These are phyloP conservation scores for Diaporthe aspalathi DNA, from an alignment of 2,329 filamentous ascomycete species.

Conservation along the genomic window DNA sequence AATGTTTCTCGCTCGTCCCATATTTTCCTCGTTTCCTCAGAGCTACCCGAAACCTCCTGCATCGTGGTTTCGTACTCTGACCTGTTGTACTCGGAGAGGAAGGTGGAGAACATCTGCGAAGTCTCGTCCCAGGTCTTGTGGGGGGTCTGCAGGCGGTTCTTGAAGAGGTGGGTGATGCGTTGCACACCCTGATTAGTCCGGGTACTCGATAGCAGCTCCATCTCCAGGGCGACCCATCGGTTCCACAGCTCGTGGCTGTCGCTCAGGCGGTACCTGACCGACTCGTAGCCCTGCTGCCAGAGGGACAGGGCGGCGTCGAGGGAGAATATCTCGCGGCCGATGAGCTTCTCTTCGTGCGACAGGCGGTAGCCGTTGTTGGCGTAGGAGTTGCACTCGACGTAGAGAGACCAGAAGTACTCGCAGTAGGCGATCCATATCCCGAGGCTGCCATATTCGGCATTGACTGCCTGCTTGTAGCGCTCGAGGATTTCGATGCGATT, in stretches of 20 bases:
- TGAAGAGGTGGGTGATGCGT: constrained; percentile 76
- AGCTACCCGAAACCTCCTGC: constrained; percentile 72
- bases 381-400: constrained; percentile 70
- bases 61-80: constrained; percentile 80
- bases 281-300: constrained; percentile 78
- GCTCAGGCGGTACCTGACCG: constrained; percentile 78
- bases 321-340: constrained; percentile 79
- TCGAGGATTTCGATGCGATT: constrained; percentile 77
- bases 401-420: constrained; percentile 80
- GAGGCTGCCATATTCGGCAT: constrained; percentile 78
- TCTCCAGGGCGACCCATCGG: constrained; percentile 78
- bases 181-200: constrained; percentile 68
- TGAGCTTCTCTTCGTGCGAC: constrained; percentile 74
- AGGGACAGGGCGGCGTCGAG: constrained; percentile 74
- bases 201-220: constrained; percentile 72
- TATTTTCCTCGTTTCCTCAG: constrained; percentile 71
- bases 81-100: constrained; percentile 78
- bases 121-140: constrained; percentile 82
- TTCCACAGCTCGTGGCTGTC: constrained; percentile 86
- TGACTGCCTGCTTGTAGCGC: constrained; percentile 75
- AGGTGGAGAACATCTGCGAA: constrained; percentile 78
- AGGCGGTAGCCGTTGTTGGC: constrained; percentile 60
- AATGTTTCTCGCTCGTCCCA: constrained; percentile 74
- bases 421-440: constrained; percentile 82
- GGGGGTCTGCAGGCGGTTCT: constrained; percentile 76